Evolutionary conservation across 2,329 filamentous ascomycete species (phyloP).

Genomic region (Fusarium sp.): DNA sequence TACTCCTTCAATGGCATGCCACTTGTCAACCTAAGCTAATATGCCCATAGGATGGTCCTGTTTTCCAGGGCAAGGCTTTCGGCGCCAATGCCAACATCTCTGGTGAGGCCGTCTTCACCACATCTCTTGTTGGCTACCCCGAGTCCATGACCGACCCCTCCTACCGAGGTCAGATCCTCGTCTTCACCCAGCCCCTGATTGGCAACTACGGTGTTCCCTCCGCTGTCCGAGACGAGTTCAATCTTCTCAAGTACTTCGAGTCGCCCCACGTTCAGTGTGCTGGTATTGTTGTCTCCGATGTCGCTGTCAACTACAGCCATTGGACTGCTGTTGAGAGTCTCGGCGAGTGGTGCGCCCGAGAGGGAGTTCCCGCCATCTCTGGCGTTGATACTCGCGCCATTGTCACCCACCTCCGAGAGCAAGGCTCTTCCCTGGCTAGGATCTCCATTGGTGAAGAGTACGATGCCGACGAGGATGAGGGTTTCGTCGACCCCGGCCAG

Average conservation of each 20-base stretch:
- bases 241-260: slow-evolving; percentile 97
- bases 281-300: slow-evolving; percentile 95
- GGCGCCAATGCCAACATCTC: slow-evolving; percentile 97
- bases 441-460: slow-evolving; percentile 98
- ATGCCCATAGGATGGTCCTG: slow-evolving; percentile 80
- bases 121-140: slow-evolving; percentile 96
- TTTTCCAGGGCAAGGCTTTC: slow-evolving; percentile 96
- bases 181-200: slow-evolving; percentile 97
- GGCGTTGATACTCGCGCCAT: slow-evolving; percentile 97
- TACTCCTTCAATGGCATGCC: slow-evolving; percentile 17
- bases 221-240: slow-evolving; percentile 83
- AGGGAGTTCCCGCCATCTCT: slow-evolving; percentile 95
- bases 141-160: slow-evolving; percentile 93
- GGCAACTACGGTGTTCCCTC: slow-evolving; percentile 99
- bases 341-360: slow-evolving; percentile 92
- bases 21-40: slow-evolving; percentile 10
- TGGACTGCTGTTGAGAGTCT: slow-evolving; percentile 98
- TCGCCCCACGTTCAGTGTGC: slow-evolving; percentile 97
- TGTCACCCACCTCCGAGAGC: slow-evolving; percentile 94
- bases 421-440: slow-evolving; percentile 93
- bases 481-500: slow-evolving; percentile 92
- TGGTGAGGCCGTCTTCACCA: slow-evolving; percentile 98
- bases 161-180: slow-evolving; percentile 93
- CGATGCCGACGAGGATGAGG: slow-evolving; percentile 97
- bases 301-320: slow-evolving; percentile 93